Evolutionary conservation across 73 alveolate genomes (phyloP).

Genomic region (Effrenium voratum): DNA sequence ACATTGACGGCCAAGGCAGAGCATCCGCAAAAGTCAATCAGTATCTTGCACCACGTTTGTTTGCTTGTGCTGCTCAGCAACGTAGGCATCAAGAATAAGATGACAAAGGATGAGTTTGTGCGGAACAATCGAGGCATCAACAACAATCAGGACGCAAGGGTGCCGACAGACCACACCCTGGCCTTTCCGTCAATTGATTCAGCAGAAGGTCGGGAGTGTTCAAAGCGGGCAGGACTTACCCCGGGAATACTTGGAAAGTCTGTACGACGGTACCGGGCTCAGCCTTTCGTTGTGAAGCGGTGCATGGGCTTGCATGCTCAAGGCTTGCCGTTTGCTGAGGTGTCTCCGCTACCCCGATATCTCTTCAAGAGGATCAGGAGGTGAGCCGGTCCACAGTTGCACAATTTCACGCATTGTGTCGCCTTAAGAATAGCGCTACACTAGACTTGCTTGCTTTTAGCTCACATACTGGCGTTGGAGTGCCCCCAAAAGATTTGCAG

Average conservation of each 20-base stretch:
- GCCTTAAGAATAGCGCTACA: background rate
- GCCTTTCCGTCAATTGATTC: background rate
- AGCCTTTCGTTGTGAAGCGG: too few relatives aligned
- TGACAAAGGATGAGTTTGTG: slow-evolving; percentile 95
- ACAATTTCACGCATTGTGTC: too few relatives aligned
- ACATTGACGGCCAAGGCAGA: background rate
- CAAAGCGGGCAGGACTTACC: slow-evolving; percentile 50
- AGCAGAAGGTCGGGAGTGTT: background rate
- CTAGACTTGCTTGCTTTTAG: background rate
- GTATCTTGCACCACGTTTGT: background rate
- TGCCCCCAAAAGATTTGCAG: background rate
- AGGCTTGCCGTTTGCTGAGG: too few relatives aligned
- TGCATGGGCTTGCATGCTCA: too few relatives aligned
- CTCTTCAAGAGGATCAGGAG: slow-evolving; percentile 98
- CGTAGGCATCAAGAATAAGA: slow-evolving; percentile 96
- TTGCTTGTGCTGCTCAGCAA: background rate
- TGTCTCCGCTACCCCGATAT: slow-evolving; percentile 95
- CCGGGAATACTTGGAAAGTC: slow-evolving; percentile 96
- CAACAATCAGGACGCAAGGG: slow-evolving; percentile 56
- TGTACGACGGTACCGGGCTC: slow-evolving; percentile 95
- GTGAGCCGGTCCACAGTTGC: slow-evolving; percentile 53
- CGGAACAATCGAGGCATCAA: slow-evolving; percentile 95
- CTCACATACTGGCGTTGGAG: background rate
- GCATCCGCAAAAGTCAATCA: background rate
- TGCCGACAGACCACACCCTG: too few relatives aligned